Base-by-base conservation (phyloP, 371 early-diverging fungal species). In the Mortierella sp. region DNA sequence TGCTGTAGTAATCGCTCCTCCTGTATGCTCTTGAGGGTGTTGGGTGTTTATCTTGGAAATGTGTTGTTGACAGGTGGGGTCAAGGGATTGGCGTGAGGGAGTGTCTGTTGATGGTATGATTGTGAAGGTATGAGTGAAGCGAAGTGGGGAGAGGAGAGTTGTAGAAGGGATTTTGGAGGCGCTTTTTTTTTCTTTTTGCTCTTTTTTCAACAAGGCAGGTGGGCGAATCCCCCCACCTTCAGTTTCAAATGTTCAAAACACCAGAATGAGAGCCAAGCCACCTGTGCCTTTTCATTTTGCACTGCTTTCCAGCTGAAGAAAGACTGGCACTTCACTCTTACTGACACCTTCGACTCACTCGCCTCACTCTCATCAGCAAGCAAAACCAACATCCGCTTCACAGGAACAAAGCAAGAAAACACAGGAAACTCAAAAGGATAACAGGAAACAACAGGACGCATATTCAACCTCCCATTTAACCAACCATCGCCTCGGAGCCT, bases 261-360 rank as follows among this genome's bases (percentile, higher is more conserved):
- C 58, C 58, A 70, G 52, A 68, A 53, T 70, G 47, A 48, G 29
- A 41, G 5, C 26, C 70, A 58, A 58, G 58, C 58, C 58, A 58
- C 58, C 34, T 34, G 16, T 5, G 1, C 13, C 22, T 55, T 26
- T 4, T 2, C 10, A 16, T 8, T 29, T 53, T 29, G 13, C 34
- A 6, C 55, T 55, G 11, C 19, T 8, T 9, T 34, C 16, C 34
- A 31, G 4, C 6, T 5, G 22, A 47, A 47, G 22, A 47, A 47
- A 34, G 34, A 7, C 53, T 24, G n/a, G 24, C 26, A 24, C 24
- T 34, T 19, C 53, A 53, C n/a, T 3, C 48, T 2, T 9, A 22
- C 50, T 14, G 22, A 47, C 31, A 1, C 55, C 26, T 26, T 24
- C 24, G n/a, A 55, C 55, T 55, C 55, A 31, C 55, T 29, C 55